Base-by-base conservation (phyloP, 2,329 filamentous ascomycete species). In the Pleoardoris graminearum region DNA sequence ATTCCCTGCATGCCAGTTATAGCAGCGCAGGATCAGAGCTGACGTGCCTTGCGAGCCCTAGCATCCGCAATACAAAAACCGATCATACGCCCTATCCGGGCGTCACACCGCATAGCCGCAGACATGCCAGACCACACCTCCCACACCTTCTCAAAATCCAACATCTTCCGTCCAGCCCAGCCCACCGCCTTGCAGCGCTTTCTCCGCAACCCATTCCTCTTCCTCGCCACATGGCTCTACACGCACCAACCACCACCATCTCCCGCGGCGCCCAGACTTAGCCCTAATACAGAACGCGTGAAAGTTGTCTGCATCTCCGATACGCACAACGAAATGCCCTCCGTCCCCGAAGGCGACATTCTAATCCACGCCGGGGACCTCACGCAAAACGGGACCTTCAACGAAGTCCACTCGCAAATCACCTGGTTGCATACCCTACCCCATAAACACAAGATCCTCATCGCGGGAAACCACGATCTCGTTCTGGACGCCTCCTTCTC, bases 341-440 rank as follows among this genome's bases (percentile, higher is more conserved):
- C 10, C 3, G 77, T 93, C 1, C 90, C 91, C 0, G 75, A 81
- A 11, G 91, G 91, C 48, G 91, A 96, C 70, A 79, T 96, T 14
- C 82, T 97, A 33, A 87, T 96, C 63, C 92, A 96, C 69, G 88
- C 90, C 2, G 92, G 92, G 33, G 92, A 97, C 73, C 77, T 96
- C 59, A 87, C 86, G 44, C 85, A 89, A 59, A 77, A 79, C 19
- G 92, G 92, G 38, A 86, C 84, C 1, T 80, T 83, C 0, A 76
- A 76, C 14, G 87, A 91, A 56, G 84, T 96, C 46, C 90, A 95
- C 75, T 76, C 76, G 6, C 86, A 91, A 63, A 77, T 96, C 29
- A 82, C 93, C 75, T 96, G 90, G 90, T 78, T 96, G 8, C 81
- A 80, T 47, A 77, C 77, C 3, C 81, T 91, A 7, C 88, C 89